Evolutionary conservation across 2,329 filamentous ascomycete genomes (phyloP).

Genomic region (Xylariaceae sp.): DNA sequence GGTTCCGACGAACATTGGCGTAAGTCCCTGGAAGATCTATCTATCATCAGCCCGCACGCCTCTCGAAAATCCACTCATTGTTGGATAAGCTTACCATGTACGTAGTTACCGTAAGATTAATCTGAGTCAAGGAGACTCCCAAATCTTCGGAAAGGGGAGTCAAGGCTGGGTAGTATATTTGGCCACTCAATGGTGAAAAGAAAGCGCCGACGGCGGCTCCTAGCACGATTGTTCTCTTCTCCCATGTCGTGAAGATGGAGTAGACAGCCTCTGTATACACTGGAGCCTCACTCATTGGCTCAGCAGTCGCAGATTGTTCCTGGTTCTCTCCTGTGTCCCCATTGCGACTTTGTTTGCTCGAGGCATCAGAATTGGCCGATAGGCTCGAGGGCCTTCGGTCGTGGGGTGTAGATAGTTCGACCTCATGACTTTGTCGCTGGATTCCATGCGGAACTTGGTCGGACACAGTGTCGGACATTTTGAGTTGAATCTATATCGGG

Average conservation of each 20-base stretch:
- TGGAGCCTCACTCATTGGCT: conserved; percentile 8
- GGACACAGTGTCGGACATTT: neutral
- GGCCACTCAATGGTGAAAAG: conserved; percentile 28
- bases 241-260: conserved; percentile 21
- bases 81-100: conserved; percentile 26
- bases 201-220: conserved; percentile 26
- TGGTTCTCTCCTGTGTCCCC: neutral
- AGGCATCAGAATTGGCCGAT: neutral
- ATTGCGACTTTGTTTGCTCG: neutral
- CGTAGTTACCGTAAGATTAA: conserved; percentile 32
- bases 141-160: conserved; percentile 35
- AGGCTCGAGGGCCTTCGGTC: neutral
- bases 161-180: conserved; percentile 44
- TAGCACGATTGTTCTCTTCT: conserved; percentile 27
- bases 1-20: conserved; percentile 45
- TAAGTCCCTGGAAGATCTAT: conserved; percentile 48
- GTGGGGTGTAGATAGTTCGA: neutral
- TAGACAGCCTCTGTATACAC: conserved; percentile 4
- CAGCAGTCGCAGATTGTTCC: neutral
- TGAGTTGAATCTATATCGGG: too few species aligned
- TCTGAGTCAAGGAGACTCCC: conserved; percentile 28
- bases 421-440: neutral
- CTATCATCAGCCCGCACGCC: conserved; percentile 26
- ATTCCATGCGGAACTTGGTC: neutral
- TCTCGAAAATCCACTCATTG: conserved; percentile 8